Evolutionary conservation across 2,329 filamentous ascomycete species (phyloP), one percentile per base, ranked within the genome.

Genomic region (Talaromyces amestolkiae): DNA sequence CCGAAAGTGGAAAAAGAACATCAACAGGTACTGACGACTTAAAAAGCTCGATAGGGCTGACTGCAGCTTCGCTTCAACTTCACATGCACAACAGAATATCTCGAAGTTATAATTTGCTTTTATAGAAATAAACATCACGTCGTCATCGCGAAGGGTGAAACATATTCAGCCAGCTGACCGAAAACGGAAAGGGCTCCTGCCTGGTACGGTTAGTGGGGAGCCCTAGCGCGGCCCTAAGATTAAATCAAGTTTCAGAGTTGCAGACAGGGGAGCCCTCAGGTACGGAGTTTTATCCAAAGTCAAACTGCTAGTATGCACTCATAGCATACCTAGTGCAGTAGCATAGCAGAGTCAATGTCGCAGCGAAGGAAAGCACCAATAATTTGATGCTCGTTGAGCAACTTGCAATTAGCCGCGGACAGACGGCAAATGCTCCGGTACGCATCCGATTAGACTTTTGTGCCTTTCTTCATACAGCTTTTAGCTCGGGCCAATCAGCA

Each of bases 391-490:
- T 31, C 27, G 27, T 31, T 7, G 27, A 7, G 27, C 5, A 31
- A 31, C 27, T 11, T 22, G 41, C 2, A 11, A 22, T 11, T 22
- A 9, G 19, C 31, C 31, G 22, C 15, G 51, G 51, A 22, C 31
- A 9, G 33, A 13, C 19, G 51, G 31, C 27, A 35, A n/a, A 56
- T 37, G 11, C 33, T 56, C 19, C n/a, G 31, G 53, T 24, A 13
- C 31, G 24, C 13, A 33, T n/a, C 31, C 33, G 10, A 37, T 24
- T 56, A 56, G 31, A 37, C 53, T 56, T 56, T 37, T 3, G 53
- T 56, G 37, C 53, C 53, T 56, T 56, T 56, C 53, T 56, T 24
- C 53, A 54, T 54, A 11, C 53, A 56, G 53, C 51, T 54, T 31
- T 35, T 35, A 54, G 51, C 31, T 53, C 27, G 31, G 15, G 51